These are phyloP conservation scores for Trametes coccinea DNA, from an alignment of 768 basidiomycete species.

Conservation along the genomic window DNA sequence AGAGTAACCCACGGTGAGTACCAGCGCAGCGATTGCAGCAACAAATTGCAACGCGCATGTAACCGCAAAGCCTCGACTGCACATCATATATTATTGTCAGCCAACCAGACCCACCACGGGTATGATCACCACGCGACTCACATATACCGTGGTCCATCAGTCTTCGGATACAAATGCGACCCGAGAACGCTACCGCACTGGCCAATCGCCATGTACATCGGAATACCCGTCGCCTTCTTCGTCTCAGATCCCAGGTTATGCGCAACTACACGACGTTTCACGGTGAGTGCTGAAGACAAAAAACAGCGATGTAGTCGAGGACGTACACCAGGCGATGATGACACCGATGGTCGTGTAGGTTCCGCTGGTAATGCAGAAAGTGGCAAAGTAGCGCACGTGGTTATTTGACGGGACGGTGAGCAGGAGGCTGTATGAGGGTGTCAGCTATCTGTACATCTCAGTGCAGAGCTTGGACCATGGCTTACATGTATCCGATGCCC, in stretches of 20 bases:
- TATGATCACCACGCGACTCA: slow-evolving; percentile 33
- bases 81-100: neutral
- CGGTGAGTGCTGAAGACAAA: neutral
- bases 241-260: slow-evolving; percentile 80
- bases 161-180: slow-evolving; percentile 68
- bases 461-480: slow-evolving; percentile 6
- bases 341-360: slow-evolving; percentile 75
- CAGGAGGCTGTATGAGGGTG: slow-evolving; percentile 45
- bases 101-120: too few relatives aligned
- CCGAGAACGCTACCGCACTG: slow-evolving; percentile 78
- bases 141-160: slow-evolving; percentile 67
- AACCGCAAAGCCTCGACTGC: slow-evolving; percentile 34
- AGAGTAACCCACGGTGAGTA: slow-evolving; percentile 47
- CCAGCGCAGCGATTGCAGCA: slow-evolving; percentile 50
- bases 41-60: slow-evolving; percentile 55
- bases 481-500: slow-evolving; percentile 64
- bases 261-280: slow-evolving; percentile 44
- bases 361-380: slow-evolving; percentile 72
- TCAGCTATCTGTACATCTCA: neutral
- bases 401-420: slow-evolving; percentile 51
- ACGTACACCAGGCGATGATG: slow-evolving; percentile 74
- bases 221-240: slow-evolving; percentile 74
- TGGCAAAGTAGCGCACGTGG: slow-evolving; percentile 70
- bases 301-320: neutral
- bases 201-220: slow-evolving; percentile 79